phyloP scores from a whole-genome alignment of 352 stramenopile genomes.

The Peronospora tabacina region DNA sequence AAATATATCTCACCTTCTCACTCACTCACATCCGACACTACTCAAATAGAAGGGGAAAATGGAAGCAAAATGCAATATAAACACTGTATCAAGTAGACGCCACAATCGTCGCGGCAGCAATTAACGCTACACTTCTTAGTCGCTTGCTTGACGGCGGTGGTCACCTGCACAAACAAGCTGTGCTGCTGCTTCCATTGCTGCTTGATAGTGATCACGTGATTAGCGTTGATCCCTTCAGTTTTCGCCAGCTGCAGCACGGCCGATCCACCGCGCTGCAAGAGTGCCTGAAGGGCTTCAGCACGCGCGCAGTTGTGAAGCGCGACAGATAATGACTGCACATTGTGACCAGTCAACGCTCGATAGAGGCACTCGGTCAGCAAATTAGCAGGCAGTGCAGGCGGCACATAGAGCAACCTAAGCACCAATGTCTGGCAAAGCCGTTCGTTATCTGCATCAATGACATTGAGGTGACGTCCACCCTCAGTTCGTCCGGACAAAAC shows the following conservation, averaged over 20 bases:
- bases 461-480: constrained; percentile 20
- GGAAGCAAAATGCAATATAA: constrained; percentile 21
- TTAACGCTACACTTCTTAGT: constrained; percentile 17
- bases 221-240: constrained; percentile 12
- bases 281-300: too few relatives aligned
- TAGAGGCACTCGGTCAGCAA: too few relatives aligned
- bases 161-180: constrained; percentile 60
- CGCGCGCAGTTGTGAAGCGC: too few relatives aligned
- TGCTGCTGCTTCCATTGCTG: constrained; percentile 57
- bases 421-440: constrained; percentile 73
- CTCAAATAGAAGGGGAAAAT: not conserved
- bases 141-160: constrained; percentile 69
- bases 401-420: constrained; percentile 74
- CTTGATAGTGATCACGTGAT: constrained; percentile 35
- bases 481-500: constrained; percentile 43
- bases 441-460: constrained; percentile 42
- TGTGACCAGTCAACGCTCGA: too few relatives aligned
- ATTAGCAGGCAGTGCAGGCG: too few relatives aligned
- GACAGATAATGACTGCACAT: too few relatives aligned
- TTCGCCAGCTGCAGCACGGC: constrained; percentile 43
- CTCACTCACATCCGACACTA: too few relatives aligned
- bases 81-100: constrained; percentile 3
- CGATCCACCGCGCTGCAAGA: constrained; percentile 53
- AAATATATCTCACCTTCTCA: too few relatives aligned
- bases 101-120: constrained; percentile 12